Conservation (phyloP, 1,284 basidiomycete species). For the Ceratobasidium sp. region DNA sequence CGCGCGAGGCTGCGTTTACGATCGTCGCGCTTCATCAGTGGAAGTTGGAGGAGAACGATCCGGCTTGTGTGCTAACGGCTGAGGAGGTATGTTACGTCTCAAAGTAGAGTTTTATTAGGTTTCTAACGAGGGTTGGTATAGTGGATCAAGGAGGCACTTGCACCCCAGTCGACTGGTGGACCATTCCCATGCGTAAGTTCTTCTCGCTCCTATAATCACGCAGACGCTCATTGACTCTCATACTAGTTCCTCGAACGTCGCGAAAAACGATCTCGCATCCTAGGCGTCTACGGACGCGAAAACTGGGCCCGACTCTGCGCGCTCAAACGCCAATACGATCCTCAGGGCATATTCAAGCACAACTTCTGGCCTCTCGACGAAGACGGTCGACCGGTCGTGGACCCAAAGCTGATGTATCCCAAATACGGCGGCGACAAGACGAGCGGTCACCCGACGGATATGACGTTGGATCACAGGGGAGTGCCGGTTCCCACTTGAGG, state of each 20-base stretch:
- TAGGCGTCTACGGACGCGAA: conserved; percentile 53
- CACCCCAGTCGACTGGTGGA: conserved; percentile 77
- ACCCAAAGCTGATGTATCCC: conserved; percentile 11
- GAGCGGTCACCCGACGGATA: conserved; percentile 23
- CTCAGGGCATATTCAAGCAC: conserved; percentile 77
- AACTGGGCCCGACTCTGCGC: conserved; percentile 77
- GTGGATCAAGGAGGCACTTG: conserved; percentile 82
- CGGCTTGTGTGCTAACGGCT: conserved; percentile 80
- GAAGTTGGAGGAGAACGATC: conserved; percentile 84
- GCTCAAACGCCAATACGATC: conserved; percentile 82
- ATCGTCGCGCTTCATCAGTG: conserved; percentile 93
- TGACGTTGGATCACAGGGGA: conserved; percentile 33
- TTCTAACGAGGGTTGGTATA: conserved; percentile 52
- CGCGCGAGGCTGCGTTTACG: conserved; percentile 84
- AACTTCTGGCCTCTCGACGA: conserved; percentile 78
- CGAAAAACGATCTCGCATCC: conserved; percentile 61
- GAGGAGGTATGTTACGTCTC: conserved; percentile 69
- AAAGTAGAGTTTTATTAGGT: too few relatives aligned
- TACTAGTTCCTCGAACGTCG: conserved; percentile 80
- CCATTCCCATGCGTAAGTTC: conserved; percentile 82
- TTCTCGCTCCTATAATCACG: conserved; percentile 41
- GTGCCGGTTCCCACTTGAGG: conserved; percentile 4
- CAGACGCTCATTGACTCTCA: conserved; percentile 46
- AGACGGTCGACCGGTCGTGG: conserved; percentile 58
- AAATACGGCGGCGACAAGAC: conserved; percentile 32